Conservation (phyloP, 495 filamentous ascomycete genomes). For the Penicillium coffeae region DNA sequence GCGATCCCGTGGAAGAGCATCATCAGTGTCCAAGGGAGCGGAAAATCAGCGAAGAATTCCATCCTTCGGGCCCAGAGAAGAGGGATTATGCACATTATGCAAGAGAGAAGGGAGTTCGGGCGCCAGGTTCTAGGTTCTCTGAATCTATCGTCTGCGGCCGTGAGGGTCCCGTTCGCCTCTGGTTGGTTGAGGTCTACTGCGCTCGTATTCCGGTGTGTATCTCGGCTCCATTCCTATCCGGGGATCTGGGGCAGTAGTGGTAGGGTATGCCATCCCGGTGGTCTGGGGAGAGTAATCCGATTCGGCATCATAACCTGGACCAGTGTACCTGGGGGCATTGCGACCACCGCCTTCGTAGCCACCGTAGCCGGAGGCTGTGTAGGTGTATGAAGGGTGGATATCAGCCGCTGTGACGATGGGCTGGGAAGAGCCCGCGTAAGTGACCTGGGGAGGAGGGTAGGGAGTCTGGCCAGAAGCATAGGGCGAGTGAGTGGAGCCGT, state of each 20-base stretch:
- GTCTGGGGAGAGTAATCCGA: conserved; percentile 44
- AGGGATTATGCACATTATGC: conserved; percentile 13
- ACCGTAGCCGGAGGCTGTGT: conserved; percentile 36
- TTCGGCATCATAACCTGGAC: conserved; percentile 45
- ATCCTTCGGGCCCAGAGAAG: conserved; percentile 16
- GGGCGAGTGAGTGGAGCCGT: conserved; percentile 38
- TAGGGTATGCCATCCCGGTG: conserved; percentile 41
- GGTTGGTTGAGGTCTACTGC: conserved; percentile 43
- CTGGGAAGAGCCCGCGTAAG: conserved; percentile 36
- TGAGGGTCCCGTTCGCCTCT: conserved; percentile 36
- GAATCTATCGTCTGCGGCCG: conserved; percentile 37
- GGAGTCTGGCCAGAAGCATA: conserved; percentile 34
- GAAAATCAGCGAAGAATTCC: conserved; percentile 9
- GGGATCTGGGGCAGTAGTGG: conserved; percentile 43
- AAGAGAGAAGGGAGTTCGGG: conserved; percentile 6
- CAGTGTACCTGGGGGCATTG: conserved; percentile 47
- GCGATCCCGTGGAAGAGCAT: conserved; percentile 18
- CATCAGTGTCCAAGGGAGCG: conserved; percentile 17
- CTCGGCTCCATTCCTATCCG: conserved; percentile 49
- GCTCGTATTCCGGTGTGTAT: conserved; percentile 46
- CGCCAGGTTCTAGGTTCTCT: conserved; percentile 9
- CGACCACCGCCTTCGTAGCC: conserved; percentile 35
- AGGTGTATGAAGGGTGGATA: conserved; percentile 42
- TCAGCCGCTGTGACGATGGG: conserved; percentile 37
- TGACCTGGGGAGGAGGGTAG: conserved; percentile 34